These are phyloP conservation scores for Leccinum idahoense DNA, from an alignment of 1,284 basidiomycete species.

Conservation along the genomic window DNA sequence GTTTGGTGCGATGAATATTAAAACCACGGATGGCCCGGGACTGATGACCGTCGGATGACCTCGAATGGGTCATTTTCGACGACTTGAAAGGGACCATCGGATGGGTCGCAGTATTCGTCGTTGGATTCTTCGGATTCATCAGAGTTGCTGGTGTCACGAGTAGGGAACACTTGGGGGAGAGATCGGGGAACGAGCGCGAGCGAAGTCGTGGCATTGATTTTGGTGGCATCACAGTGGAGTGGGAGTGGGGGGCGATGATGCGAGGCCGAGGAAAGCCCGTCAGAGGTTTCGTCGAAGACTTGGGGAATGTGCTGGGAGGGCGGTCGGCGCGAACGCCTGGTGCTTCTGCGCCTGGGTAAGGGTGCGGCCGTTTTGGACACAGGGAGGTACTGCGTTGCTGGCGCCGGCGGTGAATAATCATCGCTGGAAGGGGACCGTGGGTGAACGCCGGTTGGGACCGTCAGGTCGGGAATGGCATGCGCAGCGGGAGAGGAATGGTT, in stretches of 20 bases:
- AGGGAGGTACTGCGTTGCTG: not conserved
- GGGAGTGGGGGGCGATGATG: not conserved
- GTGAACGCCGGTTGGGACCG: not conserved
- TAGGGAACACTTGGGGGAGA: no score
- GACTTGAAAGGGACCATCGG: no score
- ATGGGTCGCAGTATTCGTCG: no score
- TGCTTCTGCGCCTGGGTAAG: not conserved
- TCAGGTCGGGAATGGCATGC: constrained; percentile 30
- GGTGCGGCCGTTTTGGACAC: constrained; percentile 11
- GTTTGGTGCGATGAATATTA: no score
- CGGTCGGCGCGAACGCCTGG: constrained; percentile 30
- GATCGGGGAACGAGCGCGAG: not conserved
- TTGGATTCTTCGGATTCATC: no score
- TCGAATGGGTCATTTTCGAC: no score
- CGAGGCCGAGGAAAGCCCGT: not conserved
- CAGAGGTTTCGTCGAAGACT: not conserved
- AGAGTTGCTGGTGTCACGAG: no score
- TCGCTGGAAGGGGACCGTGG: not conserved
- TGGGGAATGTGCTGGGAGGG: not conserved
- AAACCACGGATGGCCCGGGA: no score
- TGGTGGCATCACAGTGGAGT: not conserved
- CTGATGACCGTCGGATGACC: no score
- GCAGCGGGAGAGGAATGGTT: not conserved
- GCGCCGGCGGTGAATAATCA: not conserved
- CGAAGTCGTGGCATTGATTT: not conserved